These are phyloP conservation scores for Vitis cinerea DNA, from an alignment of 164 flowering plant genomes.

Conservation along the genomic window DNA sequence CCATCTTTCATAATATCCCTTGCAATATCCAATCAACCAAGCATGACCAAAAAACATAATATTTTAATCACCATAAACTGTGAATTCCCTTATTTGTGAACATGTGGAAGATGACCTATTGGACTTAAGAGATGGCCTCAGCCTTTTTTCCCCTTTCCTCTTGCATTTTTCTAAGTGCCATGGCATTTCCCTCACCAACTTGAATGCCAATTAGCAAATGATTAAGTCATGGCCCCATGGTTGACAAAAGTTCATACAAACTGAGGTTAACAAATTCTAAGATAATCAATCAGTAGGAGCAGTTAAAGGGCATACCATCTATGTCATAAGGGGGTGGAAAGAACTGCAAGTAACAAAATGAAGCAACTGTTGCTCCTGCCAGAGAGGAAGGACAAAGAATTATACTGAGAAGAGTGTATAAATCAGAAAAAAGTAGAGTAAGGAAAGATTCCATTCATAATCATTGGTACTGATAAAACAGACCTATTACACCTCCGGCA, in stretches of 20 bases:
- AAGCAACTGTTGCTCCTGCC: constrained; percentile 60
- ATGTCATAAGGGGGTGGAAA: constrained; percentile 75
- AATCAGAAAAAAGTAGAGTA: background rate
- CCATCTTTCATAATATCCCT: too few relatives aligned
- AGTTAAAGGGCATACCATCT: constrained; percentile 38
- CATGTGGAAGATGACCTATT: too few relatives aligned
- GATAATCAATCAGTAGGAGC: background rate
- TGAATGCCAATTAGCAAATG: background rate
- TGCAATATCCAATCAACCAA: too few relatives aligned
- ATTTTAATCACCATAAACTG: too few relatives aligned
- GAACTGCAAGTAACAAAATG: constrained; percentile 83
- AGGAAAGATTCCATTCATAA: background rate
- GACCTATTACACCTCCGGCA: constrained; percentile 68
- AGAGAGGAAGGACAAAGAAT: background rate
- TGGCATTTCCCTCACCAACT: background rate
- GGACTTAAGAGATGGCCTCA: background rate
- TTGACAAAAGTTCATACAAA: background rate
- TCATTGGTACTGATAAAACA: constrained; percentile 1
- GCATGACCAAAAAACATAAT: too few relatives aligned
- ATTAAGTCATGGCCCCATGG: background rate
- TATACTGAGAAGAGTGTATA: background rate
- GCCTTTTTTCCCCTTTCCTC: background rate
- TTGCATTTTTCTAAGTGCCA: background rate
- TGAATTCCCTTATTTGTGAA: too few relatives aligned
- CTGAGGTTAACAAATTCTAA: background rate